Conservation (phyloP, 2,329 filamentous ascomycete genomes). For the Monosporascus sp. region DNA sequence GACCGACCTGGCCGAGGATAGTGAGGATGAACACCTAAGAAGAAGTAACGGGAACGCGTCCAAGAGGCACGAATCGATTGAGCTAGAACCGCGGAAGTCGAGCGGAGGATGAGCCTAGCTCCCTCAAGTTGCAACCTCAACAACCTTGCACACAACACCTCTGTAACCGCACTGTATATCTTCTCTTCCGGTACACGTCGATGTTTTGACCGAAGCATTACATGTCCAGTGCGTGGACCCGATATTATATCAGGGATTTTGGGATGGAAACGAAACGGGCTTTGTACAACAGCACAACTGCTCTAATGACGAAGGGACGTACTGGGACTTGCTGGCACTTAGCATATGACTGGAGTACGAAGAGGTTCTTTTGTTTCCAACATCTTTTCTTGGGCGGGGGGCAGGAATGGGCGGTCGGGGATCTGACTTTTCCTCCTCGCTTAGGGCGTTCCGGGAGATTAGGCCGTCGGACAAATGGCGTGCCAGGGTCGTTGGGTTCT, state of each 20-base stretch:
- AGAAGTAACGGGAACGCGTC: constrained; percentile 33
- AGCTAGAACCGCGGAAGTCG: constrained; percentile 43
- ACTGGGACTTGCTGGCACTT: neutral
- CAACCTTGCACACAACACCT: constrained; percentile 4
- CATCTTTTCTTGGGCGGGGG: neutral
- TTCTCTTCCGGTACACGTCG: constrained; percentile 6
- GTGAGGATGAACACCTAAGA: constrained; percentile 52
- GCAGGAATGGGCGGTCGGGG: neutral
- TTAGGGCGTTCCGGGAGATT: neutral
- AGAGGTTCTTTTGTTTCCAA: neutral
- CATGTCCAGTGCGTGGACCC: constrained; percentile 1
- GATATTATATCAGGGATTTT: neutral
- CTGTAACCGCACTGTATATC: constrained; percentile 25
- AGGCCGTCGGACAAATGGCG: neutral
- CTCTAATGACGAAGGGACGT: neutral
- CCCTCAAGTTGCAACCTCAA: neutral
- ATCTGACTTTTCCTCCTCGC: neutral
- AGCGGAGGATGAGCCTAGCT: constrained; percentile 7
- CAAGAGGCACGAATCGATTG: constrained; percentile 40
- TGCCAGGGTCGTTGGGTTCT: neutral
- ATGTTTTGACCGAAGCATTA: constrained; percentile 9
- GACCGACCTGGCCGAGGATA: constrained; percentile 73
- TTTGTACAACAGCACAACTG: neutral
- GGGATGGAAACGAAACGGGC: neutral
- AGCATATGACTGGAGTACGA: neutral